Evolutionary conservation across 768 basidiomycete species (phyloP), one percentile per base, ranked within the genome.

Genomic region (Royoungia palumana): DNA sequence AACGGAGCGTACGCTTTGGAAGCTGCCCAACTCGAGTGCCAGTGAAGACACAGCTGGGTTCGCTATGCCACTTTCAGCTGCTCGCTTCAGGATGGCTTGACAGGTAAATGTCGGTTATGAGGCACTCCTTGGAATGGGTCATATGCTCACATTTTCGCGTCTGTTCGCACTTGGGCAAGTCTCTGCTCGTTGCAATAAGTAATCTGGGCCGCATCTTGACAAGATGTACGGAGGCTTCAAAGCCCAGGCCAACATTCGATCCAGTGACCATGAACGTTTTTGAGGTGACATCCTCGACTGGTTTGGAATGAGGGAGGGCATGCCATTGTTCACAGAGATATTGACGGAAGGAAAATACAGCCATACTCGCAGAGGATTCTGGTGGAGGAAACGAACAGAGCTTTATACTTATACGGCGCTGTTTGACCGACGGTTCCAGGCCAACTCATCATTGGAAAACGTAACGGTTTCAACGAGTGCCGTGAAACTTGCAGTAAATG

Each of bases 241-340:
- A 53, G 20, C 61, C 67, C 17, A 67, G 41, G 24, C 62, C 82
- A 20, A 68, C 67, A 53, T 83, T 83, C 3, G 79, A 76, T 7
- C 75, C 75, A 22, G 72, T 68, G 20, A 83, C 71, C 19, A 81
- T 44, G n/a, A 81, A 67, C 6, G 75, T 76, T 56, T 76, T 77
- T 7, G 73, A 74, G 10, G 60, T 56, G 19, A 81, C 63, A 49
- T 76, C 71, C 0, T 56, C 65, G 3, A 49, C 34, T 25, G 36
- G 24, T 35, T 17, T 38, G 14, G 50, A 36, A n/a, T 16, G 44
- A 20, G 62, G 67, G 20, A 62, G 44, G 13, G 47, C 20, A n/a
- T 36, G 35, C 53, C 60, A 40, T 53, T 70, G 67, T 11, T 62
- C 60, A 13, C 55, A 52, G 17, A 64, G 19, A 24, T 57, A 68